Conservation (phyloP, 2,329 filamentous ascomycete genomes). For the Diaporthe ampelina region DNA sequence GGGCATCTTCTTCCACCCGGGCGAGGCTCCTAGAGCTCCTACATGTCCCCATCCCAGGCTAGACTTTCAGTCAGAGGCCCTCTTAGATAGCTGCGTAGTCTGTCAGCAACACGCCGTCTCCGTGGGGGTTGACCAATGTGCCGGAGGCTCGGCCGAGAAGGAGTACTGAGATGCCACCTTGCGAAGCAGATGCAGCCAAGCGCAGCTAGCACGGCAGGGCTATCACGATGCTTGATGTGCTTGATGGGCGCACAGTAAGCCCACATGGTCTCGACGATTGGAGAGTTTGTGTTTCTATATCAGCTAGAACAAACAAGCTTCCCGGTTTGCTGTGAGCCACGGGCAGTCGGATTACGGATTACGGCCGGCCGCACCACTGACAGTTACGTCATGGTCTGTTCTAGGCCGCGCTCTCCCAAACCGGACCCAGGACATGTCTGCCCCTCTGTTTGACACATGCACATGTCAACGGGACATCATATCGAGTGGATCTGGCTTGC, state of each 20-base stretch:
- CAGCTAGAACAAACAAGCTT: background rate
- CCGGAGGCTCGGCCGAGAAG: background rate
- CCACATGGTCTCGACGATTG: background rate
- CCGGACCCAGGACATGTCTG: background rate
- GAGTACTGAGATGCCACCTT: background rate
- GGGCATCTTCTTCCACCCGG: conserved; percentile 46
- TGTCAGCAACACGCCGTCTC: background rate
- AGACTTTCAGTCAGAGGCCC: background rate
- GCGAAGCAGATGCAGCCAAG: background rate
- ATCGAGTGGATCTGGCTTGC: background rate
- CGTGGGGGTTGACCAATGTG: background rate
- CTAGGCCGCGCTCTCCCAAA: background rate
- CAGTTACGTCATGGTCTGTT: conserved; percentile 29
- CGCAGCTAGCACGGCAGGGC: background rate
- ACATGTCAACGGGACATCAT: conserved; percentile 9
- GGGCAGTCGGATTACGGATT: background rate
- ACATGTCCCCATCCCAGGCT: conserved; percentile 47
- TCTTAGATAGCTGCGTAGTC: background rate
- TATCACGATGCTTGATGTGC: background rate
- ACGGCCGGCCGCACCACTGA: background rate
- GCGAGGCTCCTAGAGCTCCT: conserved; percentile 52
- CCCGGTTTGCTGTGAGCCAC: conserved; percentile 17
- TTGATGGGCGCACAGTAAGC: conserved; percentile 9
- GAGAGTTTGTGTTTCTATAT: background rate
- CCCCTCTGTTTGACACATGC: conserved; percentile 31